Conservation (phyloP, 768 basidiomycete genomes). For the Podaxis mareebaensis region DNA sequence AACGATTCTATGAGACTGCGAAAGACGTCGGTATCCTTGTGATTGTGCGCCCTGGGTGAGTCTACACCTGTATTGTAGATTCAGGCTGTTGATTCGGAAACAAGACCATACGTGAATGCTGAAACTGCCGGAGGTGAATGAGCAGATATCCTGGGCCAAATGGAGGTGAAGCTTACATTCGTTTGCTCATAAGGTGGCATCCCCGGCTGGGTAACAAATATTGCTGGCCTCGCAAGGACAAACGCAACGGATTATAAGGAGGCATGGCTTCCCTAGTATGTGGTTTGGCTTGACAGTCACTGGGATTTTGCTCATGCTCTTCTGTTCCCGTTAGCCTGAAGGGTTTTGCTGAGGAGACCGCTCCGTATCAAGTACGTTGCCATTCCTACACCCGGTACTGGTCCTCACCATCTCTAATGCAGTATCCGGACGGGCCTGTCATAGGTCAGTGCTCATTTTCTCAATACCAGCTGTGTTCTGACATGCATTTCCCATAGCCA, state of each 20-base stretch:
- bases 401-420: conserved; percentile 26
- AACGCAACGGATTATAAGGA: conserved; percentile 55
- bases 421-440: conserved; percentile 46
- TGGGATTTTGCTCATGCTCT: not conserved
- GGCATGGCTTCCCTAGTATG: conserved; percentile 51
- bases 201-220: conserved; percentile 49
- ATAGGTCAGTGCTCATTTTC: conserved; percentile 28
- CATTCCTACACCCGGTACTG: conserved; percentile 24
- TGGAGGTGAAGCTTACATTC: not conserved
- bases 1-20: conserved; percentile 60
- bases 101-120: conserved; percentile 56
- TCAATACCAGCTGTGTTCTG: not conserved
- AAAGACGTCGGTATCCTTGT: conserved; percentile 62
- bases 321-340: conserved; percentile 22
- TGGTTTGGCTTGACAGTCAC: not conserved
- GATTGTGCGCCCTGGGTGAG: conserved; percentile 66
- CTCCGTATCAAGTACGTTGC: conserved; percentile 34
- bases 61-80: not conserved
- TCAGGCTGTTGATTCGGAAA: not conserved
- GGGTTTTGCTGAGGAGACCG: conserved; percentile 31
- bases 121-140: conserved; percentile 61
- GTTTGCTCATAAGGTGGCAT: conserved; percentile 33
- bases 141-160: not conserved
- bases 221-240: conserved; percentile 57
- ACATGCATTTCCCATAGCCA: conserved; percentile 20